Conservation (phyloP, 2,329 filamentous ascomycete species). For the Exophiala bonariae region DNA sequence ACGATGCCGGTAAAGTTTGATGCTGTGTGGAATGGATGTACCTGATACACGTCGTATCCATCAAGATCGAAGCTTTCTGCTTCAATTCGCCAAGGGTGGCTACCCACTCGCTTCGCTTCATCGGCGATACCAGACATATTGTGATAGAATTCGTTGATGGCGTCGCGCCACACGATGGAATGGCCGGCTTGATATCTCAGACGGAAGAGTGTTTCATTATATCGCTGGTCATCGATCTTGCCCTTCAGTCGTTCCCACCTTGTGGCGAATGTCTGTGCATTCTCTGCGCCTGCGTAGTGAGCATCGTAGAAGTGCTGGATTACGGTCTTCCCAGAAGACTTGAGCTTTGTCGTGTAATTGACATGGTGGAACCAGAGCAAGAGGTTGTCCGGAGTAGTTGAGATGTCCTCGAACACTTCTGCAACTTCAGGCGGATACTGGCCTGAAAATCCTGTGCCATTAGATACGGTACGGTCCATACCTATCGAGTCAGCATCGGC, state of each 20-base stretch:
- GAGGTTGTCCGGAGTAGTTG: constrained; percentile 66
- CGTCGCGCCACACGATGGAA: constrained; percentile 69
- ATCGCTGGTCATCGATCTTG: constrained; percentile 61
- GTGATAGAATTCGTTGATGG: constrained; percentile 64
- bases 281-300: constrained; percentile 61
- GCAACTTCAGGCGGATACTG: constrained; percentile 66
- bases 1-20: constrained; percentile 58
- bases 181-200: constrained; percentile 69
- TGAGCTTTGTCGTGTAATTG: constrained; percentile 62
- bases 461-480: constrained; percentile 70
- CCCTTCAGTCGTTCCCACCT: constrained; percentile 57
- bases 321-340: constrained; percentile 65
- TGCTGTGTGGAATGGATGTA: constrained; percentile 61
- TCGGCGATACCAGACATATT: constrained; percentile 64
- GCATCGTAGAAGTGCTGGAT: constrained; percentile 68
- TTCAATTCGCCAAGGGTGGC: constrained; percentile 67
- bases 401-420: constrained; percentile 57
- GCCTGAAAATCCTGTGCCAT: constrained; percentile 65
- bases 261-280: constrained; percentile 56
- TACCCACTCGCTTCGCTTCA: constrained; percentile 54
- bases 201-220: constrained; percentile 58
- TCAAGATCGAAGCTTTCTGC: constrained; percentile 64
- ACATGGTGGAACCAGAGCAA: constrained; percentile 76
- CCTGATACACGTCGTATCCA: constrained; percentile 56
- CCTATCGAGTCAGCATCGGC: constrained; percentile 61